phyloP scores from a whole-genome alignment of 345 rosid genomes.

The Citrus maxima region DNA sequence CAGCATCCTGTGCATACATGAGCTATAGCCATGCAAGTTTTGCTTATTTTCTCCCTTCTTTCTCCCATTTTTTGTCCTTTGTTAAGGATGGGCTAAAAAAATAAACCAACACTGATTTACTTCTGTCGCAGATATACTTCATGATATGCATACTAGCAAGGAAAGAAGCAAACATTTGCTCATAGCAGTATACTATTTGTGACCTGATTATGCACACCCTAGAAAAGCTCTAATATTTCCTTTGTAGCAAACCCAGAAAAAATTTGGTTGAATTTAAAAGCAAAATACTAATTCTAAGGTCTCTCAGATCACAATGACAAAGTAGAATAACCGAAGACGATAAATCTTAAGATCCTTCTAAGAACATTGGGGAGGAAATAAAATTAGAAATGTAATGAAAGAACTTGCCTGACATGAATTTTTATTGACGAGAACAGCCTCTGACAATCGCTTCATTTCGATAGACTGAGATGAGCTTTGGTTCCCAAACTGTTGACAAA shows the following conservation, averaged over 20 bases:
- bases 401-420: conserved; percentile 55
- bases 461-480: conserved; percentile 21
- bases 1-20: background rate
- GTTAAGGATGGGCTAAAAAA: background rate
- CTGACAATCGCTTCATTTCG: conserved; percentile 29
- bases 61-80: background rate
- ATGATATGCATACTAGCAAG: no score
- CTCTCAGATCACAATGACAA: background rate
- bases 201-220: background rate
- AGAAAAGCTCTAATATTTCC: background rate
- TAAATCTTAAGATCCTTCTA: background rate
- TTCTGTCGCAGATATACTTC: no score
- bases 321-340: background rate
- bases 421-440: conserved; percentile 21
- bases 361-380: background rate
- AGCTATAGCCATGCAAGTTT: background rate
- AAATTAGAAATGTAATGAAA: background rate
- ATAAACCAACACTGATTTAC: background rate
- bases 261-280: background rate
- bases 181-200: background rate
- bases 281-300: background rate
- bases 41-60: background rate
- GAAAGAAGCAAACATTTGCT: no score
- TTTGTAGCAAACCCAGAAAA: background rate
- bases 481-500: conserved; percentile 19